Conservation (phyloP, 208 protist species). For the Herpetomonas tarakana region DNA sequence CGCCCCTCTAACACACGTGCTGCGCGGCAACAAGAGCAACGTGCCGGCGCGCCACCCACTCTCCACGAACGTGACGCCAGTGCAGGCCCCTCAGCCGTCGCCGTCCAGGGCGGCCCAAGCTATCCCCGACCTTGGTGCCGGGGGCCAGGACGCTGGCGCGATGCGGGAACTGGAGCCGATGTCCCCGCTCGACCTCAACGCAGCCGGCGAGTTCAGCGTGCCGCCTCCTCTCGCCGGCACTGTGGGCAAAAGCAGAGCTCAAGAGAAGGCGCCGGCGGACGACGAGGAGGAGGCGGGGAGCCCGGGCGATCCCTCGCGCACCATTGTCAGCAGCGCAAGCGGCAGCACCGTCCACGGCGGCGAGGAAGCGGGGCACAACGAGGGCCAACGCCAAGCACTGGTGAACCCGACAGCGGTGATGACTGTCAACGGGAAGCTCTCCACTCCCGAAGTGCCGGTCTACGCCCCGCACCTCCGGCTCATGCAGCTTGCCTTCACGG, state of each 20-base stretch:
- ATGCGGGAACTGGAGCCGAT: conserved; percentile 20
- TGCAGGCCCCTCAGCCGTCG: conserved; percentile 21
- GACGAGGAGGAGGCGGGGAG: neutral
- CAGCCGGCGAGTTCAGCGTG: conserved; percentile 2
- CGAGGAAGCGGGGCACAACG: neutral
- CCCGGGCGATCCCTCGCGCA: neutral
- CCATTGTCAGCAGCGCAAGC: neutral
- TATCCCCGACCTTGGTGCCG: neutral
- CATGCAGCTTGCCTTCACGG: neutral
- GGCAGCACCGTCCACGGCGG: neutral
- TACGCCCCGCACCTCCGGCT: conserved; percentile 34
- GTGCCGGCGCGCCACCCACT: conserved; percentile 36
- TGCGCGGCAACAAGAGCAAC: conserved; percentile 47
- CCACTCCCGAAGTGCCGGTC: conserved; percentile 18
- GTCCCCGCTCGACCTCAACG: conserved; percentile 36
- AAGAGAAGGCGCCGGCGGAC: neutral
- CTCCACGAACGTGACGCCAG: conserved; percentile 41
- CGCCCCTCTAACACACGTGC: conserved; percentile 50
- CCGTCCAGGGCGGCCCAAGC: neutral
- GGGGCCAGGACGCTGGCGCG: conserved; percentile 3
- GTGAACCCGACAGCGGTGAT: conserved; percentile 36
- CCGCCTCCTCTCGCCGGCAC: too few relatives aligned
- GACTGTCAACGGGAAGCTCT: conserved; percentile 23
- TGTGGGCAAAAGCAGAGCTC: too few relatives aligned
- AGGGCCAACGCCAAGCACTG: neutral